Conservation (phyloP, 768 basidiomycete species). For the Boletus edulis region DNA sequence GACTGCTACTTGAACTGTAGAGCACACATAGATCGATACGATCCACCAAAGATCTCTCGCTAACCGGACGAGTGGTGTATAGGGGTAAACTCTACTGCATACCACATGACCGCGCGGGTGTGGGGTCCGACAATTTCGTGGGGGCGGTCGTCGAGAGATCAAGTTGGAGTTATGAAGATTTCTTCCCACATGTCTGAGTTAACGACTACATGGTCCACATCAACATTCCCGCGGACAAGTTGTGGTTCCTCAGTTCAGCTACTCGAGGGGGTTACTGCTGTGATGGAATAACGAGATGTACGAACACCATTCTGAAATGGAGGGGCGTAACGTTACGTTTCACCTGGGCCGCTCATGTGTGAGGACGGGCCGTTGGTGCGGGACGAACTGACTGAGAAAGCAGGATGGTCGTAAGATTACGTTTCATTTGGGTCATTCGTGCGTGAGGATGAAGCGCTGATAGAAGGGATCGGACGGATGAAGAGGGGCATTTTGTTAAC, state of each 20-base stretch:
- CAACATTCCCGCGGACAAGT: conserved; percentile 22
- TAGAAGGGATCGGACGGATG: conserved; percentile 34
- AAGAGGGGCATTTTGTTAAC: conserved; percentile 64
- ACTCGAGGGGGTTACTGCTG: conserved; percentile 9
- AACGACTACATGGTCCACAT: conserved; percentile 15
- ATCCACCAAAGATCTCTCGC: conserved; percentile 10
- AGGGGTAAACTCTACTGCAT: conserved; percentile 7
- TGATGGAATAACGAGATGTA: conserved; percentile 21
- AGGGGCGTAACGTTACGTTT: conserved; percentile 1
- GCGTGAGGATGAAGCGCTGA: not conserved
- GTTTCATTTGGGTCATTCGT: not conserved
- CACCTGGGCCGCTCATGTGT: conserved; percentile 4
- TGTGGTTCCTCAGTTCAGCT: not conserved
- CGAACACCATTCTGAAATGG: conserved; percentile 16
- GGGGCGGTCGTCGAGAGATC: not conserved
- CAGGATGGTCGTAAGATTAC: not conserved
- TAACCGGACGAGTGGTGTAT: not conserved
- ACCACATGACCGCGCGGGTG: not conserved
- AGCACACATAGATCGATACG: conserved; percentile 11
- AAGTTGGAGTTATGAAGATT: not conserved
- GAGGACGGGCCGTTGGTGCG: conserved; percentile 3
- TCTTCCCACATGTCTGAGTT: conserved; percentile 26
- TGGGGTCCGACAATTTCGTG: not conserved
- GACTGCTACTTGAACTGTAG: conserved; percentile 1
- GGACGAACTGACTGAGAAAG: not conserved